Evolutionary conservation across 495 filamentous ascomycete genomes (phyloP).

Genomic region (Rhizodiscina lignyota): DNA sequence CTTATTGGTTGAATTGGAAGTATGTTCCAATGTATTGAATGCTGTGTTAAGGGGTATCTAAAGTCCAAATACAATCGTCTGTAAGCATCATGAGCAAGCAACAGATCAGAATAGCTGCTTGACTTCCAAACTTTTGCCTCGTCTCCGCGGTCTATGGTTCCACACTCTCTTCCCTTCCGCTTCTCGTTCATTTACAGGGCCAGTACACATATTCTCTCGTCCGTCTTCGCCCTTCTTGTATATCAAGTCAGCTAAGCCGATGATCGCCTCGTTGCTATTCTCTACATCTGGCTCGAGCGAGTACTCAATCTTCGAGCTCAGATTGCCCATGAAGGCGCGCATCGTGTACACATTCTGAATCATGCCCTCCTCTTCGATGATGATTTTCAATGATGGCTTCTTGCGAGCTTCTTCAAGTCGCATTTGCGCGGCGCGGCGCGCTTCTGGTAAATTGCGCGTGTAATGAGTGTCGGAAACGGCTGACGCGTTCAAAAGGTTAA

Average conservation of each 20-base stretch:
- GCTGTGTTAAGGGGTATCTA: too few species aligned
- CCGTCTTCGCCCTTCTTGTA: slow-evolving; percentile 2
- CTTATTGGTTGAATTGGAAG: too few species aligned
- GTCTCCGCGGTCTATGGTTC: too few species aligned
- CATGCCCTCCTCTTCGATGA: slow-evolving; percentile 24
- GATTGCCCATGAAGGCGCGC: slow-evolving; percentile 39
- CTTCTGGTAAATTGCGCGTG: slow-evolving; percentile 6
- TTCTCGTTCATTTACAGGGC: too few species aligned
- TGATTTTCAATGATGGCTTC: slow-evolving; percentile 35
- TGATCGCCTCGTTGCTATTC: slow-evolving; percentile 29
- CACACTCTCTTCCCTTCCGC: too few species aligned
- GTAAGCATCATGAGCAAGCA: too few species aligned
- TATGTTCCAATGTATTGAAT: too few species aligned
- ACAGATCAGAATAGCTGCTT: too few species aligned
- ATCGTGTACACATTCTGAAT: slow-evolving; percentile 30
- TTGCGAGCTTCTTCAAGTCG: slow-evolving; percentile 35
- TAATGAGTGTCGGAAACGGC: slow-evolving; percentile 1
- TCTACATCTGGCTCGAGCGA: slow-evolving; percentile 37
- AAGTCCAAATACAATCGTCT: too few species aligned
- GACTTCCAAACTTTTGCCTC: too few species aligned
- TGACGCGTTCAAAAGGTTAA: background rate
- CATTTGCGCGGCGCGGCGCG: slow-evolving; percentile 15
- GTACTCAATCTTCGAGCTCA: slow-evolving; percentile 41
- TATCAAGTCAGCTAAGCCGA: slow-evolving; percentile 4
- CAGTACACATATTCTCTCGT: too few species aligned